Percentiles rank a stretch among this genome's conserved stretches.
Conservation (phyloP, 1,139 yeast species). For the Magnusiomyces sp. region DNA sequence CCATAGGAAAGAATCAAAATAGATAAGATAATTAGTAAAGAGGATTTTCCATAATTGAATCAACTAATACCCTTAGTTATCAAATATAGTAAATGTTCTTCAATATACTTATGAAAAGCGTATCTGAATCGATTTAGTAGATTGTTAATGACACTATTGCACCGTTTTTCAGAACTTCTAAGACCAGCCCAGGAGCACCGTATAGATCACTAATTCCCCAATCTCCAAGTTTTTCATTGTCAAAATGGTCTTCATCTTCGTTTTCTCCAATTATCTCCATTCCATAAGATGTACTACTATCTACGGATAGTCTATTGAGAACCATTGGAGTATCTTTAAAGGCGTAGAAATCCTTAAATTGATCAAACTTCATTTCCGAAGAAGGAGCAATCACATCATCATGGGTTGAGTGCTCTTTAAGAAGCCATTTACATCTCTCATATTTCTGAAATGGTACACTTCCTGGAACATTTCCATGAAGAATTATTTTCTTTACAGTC, state of each 20-base stretch:
- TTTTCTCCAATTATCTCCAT: slow-evolving; percentile 25
- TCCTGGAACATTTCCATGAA: slow-evolving; percentile 31
- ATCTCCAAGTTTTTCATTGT: slow-evolving; percentile 15
- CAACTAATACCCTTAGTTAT: not conserved
- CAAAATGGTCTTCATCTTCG: slow-evolving; percentile 9
- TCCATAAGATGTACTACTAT: not conserved
- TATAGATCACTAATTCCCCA: slow-evolving; percentile 27
- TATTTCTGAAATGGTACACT: slow-evolving; percentile 26
- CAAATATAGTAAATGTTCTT: not conserved
- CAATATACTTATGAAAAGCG: not conserved
- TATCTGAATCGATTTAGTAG: slow-evolving; percentile 12
- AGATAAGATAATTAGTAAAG: not conserved
- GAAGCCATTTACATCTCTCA: slow-evolving; percentile 27
- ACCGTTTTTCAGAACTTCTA: slow-evolving; percentile 25
- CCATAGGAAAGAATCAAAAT: not conserved
- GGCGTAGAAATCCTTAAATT: slow-evolving; percentile 11
- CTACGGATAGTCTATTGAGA: slow-evolving; percentile 15
- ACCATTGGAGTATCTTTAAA: slow-evolving; percentile 20
- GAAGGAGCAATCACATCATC: slow-evolving; percentile 8
- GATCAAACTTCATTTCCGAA: slow-evolving; percentile 18
- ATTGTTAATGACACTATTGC: slow-evolving; percentile 22
- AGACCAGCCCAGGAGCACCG: slow-evolving; percentile 24
- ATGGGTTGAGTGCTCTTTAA: not conserved
- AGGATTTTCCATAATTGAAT: not conserved
- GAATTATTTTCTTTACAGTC: slow-evolving; percentile 24